Percentiles rank a stretch among this genome's conserved stretches.
phyloP scores from a whole-genome alignment of 2,329 filamentous ascomycete genomes.

The Trichoderma breve region DNA sequence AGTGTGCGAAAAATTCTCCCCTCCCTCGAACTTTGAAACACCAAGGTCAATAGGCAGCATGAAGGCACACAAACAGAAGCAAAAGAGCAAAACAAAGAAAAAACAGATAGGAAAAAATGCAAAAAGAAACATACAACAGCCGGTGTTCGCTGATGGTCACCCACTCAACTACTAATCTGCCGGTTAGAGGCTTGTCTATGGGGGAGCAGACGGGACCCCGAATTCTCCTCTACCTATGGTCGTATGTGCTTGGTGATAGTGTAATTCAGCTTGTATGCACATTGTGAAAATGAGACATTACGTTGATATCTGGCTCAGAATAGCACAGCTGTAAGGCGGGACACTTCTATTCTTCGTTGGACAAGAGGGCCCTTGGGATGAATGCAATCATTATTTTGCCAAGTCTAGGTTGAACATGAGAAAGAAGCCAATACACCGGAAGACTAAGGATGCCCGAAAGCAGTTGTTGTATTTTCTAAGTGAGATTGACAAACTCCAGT shows the following conservation, averaged over 20 bases:
- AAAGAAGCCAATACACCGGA: not conserved
- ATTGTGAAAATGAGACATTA: not conserved
- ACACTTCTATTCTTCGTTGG: not conserved
- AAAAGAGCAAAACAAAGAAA: not conserved
- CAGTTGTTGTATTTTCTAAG: not conserved
- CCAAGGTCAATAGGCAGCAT: not conserved
- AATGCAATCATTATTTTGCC: no score
- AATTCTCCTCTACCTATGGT: not conserved
- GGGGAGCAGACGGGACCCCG: not conserved
- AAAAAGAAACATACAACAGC: not conserved
- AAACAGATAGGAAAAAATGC: not conserved
- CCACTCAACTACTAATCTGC: no score
- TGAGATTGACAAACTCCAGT: not conserved
- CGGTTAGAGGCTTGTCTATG: no score
- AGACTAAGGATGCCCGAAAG: not conserved
- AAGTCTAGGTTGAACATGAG: not conserved
- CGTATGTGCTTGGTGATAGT: not conserved
- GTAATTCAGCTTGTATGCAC: not conserved
- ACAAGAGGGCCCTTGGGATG: no score
- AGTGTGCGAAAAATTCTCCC: not conserved
- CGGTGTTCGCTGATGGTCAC: no score
- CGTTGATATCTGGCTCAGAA: not conserved
- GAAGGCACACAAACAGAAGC: not conserved
- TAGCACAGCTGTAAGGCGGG: not conserved
- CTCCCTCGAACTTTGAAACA: not conserved